Evolutionary conservation across 352 stramenopile species (phyloP), one percentile per base, ranked within the genome.

Genomic region (Globisporangium echinulatum): DNA sequence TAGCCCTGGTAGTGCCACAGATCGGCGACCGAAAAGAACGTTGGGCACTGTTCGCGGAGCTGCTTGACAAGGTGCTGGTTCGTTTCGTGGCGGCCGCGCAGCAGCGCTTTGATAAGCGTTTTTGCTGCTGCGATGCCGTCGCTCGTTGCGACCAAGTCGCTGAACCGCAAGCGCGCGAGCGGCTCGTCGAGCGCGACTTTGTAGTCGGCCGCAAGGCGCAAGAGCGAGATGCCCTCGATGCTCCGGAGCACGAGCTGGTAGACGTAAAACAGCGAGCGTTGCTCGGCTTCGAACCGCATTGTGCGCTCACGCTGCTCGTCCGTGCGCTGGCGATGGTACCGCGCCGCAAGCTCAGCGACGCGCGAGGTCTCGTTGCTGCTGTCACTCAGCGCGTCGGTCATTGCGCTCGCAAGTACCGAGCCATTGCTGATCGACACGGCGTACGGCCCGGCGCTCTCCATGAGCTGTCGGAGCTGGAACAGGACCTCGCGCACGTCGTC

Each of bases 1-100:
- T 92, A 93, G 8, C 85, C 85, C 52, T 94, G 85, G 63, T 92
- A 93, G 61, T 92, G 79, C 71, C 78, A 90, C 49, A 92, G 54
- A 39, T 94, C 85, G 19, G 77, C 75, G 33, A 93, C 82, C 3
- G 79, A 88, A 59, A 94, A 94, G 60, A 86, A 92, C 17, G 81
- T 87, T 15, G 85, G 85, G 42, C 85, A 93, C 69, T 94, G 81
- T 43, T 90, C 79, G 8, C 78, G 79, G n/a, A 94, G 74, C 56
- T 91, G 82, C 65, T 90, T 85, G 33, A 92, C 83, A 42, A 94
- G 49, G 59, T 87, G 85, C 62, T 87, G 72, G 62, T 91, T 92
- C 68, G 88, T 88, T 50, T 92, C 83, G 67, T 91, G 86, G 48
- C 77, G 72, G 7, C 75, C 80, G 53, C 81, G 80, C 80, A 92